Evolutionary conservation across 2,329 filamentous ascomycete genomes (phyloP), one percentile per base, ranked within the genome.

Genomic region (Byssochlamys sp.): DNA sequence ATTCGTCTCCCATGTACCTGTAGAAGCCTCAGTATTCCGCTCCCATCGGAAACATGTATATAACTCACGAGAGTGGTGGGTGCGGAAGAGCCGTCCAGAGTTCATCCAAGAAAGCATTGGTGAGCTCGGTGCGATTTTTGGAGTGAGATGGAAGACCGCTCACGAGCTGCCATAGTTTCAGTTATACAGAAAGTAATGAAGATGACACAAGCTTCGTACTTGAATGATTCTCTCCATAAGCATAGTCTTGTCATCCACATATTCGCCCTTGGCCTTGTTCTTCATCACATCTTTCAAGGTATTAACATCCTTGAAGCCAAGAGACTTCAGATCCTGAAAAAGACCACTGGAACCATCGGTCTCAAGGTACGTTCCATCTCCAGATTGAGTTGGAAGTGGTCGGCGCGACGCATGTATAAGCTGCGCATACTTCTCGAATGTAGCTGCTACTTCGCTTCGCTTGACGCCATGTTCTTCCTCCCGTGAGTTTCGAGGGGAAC

Each of bases 181-280:
- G 31, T 11, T 11, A 14, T 2, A 25, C 11, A 33, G 10, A 12
- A 10, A 39, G 14, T 14, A 14, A 24, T 7, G 27, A 11, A 29
- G 45, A 7, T 24, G 25, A 11, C 27, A 39, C 53, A 28, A 27
- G 49, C 25, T 54, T 39, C 68, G 61, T 69, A 77, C 76, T 65
- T 79, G 82, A 59, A 90, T 89, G 4, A 87, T 79, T 6, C 83
- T 78, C 70, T 90, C 88, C 84, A 90, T 89, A 51, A 90, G 76
- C 78, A 89, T 88, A 1, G 85, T 88, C 73, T 87, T 88, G 75
- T 92, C 89, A 65, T 92, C 85, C 4, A 83, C 72, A 10, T 86
- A 77, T 53, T 82, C 79, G 1, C 87, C 85, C 63, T 82, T 85
- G 31, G 85, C 70, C 71, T 89, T 85, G 60, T 75, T 78, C 56